Conservation (phyloP, 2,329 filamentous ascomycete species). For the Bimuria novae-zelandiae region DNA sequence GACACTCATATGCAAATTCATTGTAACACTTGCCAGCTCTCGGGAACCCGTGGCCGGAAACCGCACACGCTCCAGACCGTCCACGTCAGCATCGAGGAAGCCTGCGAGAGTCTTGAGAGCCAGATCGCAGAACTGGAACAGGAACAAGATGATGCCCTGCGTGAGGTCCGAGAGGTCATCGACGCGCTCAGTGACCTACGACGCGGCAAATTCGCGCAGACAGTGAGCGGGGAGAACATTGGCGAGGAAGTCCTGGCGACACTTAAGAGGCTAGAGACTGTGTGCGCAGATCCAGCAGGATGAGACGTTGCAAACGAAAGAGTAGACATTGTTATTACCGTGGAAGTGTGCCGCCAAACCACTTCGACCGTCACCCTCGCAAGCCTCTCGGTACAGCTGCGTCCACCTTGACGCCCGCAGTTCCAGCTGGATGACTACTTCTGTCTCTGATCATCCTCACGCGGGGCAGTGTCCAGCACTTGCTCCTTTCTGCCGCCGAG, state of each 20-base stretch:
- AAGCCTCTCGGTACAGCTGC: too few species aligned
- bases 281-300: conserved; percentile 52
- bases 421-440: too few species aligned
- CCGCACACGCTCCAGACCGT: conserved; percentile 68
- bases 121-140: conserved; percentile 69
- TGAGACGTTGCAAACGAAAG: conserved; percentile 16
- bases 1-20: too few species aligned
- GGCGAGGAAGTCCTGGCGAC: conserved; percentile 70
- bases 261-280: conserved; percentile 65
- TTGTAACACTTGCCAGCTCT: conserved; percentile 55
- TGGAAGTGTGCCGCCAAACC: background rate
- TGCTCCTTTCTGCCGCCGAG: too few species aligned
- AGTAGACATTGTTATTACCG: background rate
- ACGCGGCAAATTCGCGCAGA: conserved; percentile 69
- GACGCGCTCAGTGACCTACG: conserved; percentile 80
- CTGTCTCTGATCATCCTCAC: too few species aligned
- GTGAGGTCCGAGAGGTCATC: conserved; percentile 67
- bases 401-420: too few species aligned
- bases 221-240: conserved; percentile 61
- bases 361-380: background rate
- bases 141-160: conserved; percentile 65
- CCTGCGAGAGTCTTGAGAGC: conserved; percentile 66
- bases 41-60: conserved; percentile 53
- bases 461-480: too few species aligned
- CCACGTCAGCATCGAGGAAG: conserved; percentile 70